Conservation (phyloP, 1,284 basidiomycete species). For the Apiotrichum gracile region DNA sequence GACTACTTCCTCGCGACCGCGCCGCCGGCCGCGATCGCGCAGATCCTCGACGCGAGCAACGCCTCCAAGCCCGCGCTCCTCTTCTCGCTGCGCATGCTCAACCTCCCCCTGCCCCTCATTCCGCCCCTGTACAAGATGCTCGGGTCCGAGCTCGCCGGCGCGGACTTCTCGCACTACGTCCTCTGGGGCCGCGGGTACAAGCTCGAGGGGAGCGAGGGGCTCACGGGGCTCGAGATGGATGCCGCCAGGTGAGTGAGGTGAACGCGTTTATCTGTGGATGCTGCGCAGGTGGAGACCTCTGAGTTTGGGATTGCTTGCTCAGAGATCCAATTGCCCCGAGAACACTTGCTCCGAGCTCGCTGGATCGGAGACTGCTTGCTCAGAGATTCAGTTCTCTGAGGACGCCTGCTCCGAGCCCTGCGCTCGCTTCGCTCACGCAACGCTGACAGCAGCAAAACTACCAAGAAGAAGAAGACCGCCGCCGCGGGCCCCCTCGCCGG, state of each 20-base stretch:
- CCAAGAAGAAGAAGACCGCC: conserved; percentile 39
- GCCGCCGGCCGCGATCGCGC: conserved; percentile 46
- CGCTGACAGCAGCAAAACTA: background rate
- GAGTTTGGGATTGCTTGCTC: too few relatives aligned
- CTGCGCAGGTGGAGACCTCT: background rate
- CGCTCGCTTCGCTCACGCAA: background rate
- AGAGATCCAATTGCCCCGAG: too few relatives aligned
- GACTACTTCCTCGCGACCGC: conserved; percentile 58
- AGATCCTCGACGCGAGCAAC: conserved; percentile 35
- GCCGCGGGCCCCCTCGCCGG: conserved; percentile 30
- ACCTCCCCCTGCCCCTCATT: conserved; percentile 85
- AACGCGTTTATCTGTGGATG: too few relatives aligned
- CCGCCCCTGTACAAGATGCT: conserved; percentile 87
- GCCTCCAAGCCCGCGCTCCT: conserved; percentile 65
- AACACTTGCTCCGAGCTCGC: too few relatives aligned
- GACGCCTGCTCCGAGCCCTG: too few relatives aligned
- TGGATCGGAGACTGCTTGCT: too few relatives aligned
- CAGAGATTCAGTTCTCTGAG: too few relatives aligned
- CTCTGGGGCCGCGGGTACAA: conserved; percentile 46
- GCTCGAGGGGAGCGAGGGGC: conserved; percentile 40
- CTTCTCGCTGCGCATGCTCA: conserved; percentile 77
- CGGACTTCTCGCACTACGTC: conserved; percentile 38
- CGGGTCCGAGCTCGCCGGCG: conserved; percentile 63
- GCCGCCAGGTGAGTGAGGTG: conserved; percentile 18
- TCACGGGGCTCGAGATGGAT: conserved; percentile 39